phyloP scores from a whole-genome alignment of 176 grass and related monocot genomes.

The Oryza officinalis region DNA sequence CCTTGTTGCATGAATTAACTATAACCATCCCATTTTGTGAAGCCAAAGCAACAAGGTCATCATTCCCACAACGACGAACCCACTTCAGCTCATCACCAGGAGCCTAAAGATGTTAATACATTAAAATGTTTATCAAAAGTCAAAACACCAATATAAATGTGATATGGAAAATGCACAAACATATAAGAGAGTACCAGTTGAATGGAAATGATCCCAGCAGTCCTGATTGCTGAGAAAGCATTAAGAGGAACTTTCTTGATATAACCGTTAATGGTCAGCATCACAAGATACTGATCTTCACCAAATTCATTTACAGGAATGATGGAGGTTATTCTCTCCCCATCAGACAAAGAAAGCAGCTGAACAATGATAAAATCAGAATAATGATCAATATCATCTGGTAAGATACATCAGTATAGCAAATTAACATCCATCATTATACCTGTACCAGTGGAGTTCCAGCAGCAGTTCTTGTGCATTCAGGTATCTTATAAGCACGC shows the following conservation, averaged over 20 bases:
- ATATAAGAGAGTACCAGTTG: constrained; percentile 67
- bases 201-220: constrained; percentile 88
- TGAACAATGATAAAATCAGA: constrained; percentile 44
- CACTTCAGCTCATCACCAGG: constrained; percentile 87
- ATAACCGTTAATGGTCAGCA: constrained; percentile 85
- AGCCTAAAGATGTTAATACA: constrained; percentile 50
- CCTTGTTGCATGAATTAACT: constrained; percentile 89
- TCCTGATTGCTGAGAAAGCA: constrained; percentile 82
- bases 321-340: constrained; percentile 94
- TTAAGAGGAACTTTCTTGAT: constrained; percentile 96
- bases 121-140: constrained; percentile 2
- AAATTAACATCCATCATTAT: constrained; percentile 23
- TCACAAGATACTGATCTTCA: constrained; percentile 86
- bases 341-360: constrained; percentile 79
- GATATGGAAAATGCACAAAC: constrained; percentile 14
- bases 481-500: constrained; percentile 88
- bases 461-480: constrained; percentile 84
- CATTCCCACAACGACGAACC: constrained; percentile 74
- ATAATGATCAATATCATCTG: constrained; percentile 27
- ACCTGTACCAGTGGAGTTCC: constrained; percentile 94
- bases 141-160: constrained; percentile 12
- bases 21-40: constrained; percentile 90
- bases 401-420: constrained; percentile 9
- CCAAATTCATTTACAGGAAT: constrained; percentile 89
- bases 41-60: constrained; percentile 89